Conservation (phyloP, 257 asterid genomes). For the Solanum gracilifrons region DNA sequence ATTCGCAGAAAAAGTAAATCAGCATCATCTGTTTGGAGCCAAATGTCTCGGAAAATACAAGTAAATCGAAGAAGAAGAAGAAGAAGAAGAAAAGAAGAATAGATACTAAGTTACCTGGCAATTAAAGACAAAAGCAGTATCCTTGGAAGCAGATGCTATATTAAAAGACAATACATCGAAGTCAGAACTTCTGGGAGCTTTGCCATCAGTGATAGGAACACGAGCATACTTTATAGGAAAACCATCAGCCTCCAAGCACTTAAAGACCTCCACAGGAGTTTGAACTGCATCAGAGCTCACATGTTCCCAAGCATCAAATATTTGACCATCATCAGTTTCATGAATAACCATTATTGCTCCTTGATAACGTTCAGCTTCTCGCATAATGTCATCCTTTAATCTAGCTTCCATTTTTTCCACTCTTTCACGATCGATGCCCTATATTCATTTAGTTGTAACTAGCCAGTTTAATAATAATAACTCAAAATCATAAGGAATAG, state of each 20-base stretch:
- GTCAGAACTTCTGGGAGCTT: constrained; percentile 98
- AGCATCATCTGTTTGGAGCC: not conserved
- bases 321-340: constrained; percentile 83
- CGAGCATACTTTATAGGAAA: constrained; percentile 92
- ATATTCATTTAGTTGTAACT: constrained; percentile 7
- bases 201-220: constrained; percentile 96
- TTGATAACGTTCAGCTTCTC: constrained; percentile 81
- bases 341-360: constrained; percentile 96
- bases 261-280: constrained; percentile 91
- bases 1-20: not conserved
- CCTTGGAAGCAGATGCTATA: constrained; percentile 82
- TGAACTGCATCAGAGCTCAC: constrained; percentile 66
- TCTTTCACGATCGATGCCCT: constrained; percentile 95
- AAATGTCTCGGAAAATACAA: not conserved
- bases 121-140: constrained; percentile 90
- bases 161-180: constrained; percentile 70
- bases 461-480: not conserved
- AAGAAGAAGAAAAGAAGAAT: not conserved
- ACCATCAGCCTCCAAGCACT: constrained; percentile 68
- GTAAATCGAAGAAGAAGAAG: not conserved
- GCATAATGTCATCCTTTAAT: constrained; percentile 85
- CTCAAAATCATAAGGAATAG: not conserved
- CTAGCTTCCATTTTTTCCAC: constrained; percentile 97
- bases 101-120: constrained; percentile 55
- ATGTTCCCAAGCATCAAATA: constrained; percentile 89